Percentiles rank a stretch among this genome's conserved stretches.
phyloP scores from a whole-genome alignment of 768 basidiomycete genomes.

The Tulasnella sp. region DNA sequence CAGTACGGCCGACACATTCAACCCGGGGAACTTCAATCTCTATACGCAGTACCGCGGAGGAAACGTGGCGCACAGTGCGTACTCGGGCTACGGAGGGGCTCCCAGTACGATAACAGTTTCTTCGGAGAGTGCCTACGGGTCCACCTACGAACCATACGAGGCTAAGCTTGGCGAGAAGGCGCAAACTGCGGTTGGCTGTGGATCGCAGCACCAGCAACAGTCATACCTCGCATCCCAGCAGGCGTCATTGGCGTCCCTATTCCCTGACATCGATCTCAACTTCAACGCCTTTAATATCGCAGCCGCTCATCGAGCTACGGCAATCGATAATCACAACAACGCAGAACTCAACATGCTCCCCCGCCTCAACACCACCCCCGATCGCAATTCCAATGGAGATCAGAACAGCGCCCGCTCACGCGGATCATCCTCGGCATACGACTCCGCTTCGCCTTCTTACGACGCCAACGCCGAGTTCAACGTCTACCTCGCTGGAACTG shows the following conservation, averaged over 20 bases:
- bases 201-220: conserved; percentile 6
- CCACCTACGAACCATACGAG: conserved; percentile 12
- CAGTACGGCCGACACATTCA: conserved; percentile 57
- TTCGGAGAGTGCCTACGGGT: conserved; percentile 37
- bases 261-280: conserved; percentile 63
- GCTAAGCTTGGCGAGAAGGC: conserved; percentile 1
- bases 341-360: conserved; percentile 42
- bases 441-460: conserved; percentile 12
- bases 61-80: conserved; percentile 39
- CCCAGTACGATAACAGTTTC: conserved; percentile 71
- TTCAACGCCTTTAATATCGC: conserved; percentile 50
- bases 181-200: conserved; percentile 5
- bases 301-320: conserved; percentile 32
- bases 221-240: conserved; percentile 39
- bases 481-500: conserved; percentile 28
- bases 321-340: conserved; percentile 39
- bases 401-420: conserved; percentile 19
- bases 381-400: conserved; percentile 46
- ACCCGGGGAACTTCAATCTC: conserved; percentile 53
- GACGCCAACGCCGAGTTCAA: conserved; percentile 32
- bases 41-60: conserved; percentile 39
- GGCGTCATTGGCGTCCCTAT: conserved; percentile 55
- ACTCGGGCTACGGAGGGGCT: conserved; percentile 40
- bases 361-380: conserved; percentile 43
- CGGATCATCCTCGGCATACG: conserved; percentile 6